These are phyloP conservation scores for Boletellus sp. DNA, from an alignment of 768 basidiomycete genomes.

Conservation along the genomic window DNA sequence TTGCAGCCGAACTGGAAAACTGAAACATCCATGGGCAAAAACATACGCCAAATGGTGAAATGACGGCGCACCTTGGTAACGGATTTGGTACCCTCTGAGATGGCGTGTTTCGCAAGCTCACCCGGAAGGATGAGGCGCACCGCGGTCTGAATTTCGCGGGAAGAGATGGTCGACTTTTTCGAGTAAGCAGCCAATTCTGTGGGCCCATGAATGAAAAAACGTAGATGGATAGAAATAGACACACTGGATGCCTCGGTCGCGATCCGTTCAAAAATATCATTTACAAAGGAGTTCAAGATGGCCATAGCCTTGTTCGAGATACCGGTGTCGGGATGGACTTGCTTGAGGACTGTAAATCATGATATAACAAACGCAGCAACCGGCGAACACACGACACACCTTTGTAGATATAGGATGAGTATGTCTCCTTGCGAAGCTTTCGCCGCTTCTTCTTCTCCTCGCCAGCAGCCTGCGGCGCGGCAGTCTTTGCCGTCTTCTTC, in stretches of 20 bases:
- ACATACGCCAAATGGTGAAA: neutral
- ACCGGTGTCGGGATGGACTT: constrained; percentile 98
- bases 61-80: constrained; percentile 69
- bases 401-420: constrained; percentile 91
- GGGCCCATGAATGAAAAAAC: neutral
- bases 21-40: constrained; percentile 29
- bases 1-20: constrained; percentile 71
- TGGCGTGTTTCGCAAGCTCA: constrained; percentile 75
- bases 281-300: constrained; percentile 93
- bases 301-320: constrained; percentile 99
- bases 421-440: constrained; percentile 87
- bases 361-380: constrained; percentile 1
- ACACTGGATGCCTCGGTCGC: constrained; percentile 85
- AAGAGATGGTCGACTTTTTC: constrained; percentile 98
- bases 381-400: constrained; percentile 39
- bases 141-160: constrained; percentile 96
- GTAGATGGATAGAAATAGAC: constrained; percentile 17
- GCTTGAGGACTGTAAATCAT: constrained; percentile 68
- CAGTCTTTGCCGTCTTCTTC: constrained; percentile 67
- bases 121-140: constrained; percentile 96
- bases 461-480: constrained; percentile 52
- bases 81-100: constrained; percentile 89
- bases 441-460: constrained; percentile 86
- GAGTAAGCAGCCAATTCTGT: constrained; percentile 94
- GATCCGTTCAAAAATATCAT: constrained; percentile 94